A percentile compares a stretch with the other conserved stretches of the same genome.
Conservation (phyloP, 1,284 basidiomycete species). For the Fomitopsis palustris region DNA sequence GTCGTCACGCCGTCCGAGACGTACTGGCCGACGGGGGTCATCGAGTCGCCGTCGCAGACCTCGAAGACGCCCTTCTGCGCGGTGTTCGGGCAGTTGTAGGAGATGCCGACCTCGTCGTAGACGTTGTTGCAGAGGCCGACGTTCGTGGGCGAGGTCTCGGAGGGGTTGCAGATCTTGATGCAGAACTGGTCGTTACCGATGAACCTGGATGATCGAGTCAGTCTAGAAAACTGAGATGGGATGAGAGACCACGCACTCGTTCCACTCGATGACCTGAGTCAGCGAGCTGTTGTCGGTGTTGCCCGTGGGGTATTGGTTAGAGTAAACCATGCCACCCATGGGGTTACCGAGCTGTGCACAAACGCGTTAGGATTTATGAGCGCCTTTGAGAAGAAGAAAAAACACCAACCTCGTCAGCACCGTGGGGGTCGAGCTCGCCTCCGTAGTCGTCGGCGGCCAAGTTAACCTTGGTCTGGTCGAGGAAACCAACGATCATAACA, state of each 20-base stretch:
- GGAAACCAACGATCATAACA: slow-evolving; percentile 58
- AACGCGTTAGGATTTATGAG: not conserved
- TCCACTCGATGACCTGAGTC: slow-evolving; percentile 43
- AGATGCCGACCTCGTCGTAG: slow-evolving; percentile 47
- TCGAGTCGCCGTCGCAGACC: slow-evolving; percentile 54
- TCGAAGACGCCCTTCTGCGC: slow-evolving; percentile 38
- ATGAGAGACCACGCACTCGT: slow-evolving; percentile 30
- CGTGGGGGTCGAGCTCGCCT: slow-evolving; percentile 65
- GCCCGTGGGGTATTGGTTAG: slow-evolving; percentile 37
- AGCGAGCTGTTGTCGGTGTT: slow-evolving; percentile 32
- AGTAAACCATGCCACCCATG: slow-evolving; percentile 48
- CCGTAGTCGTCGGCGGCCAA: slow-evolving; percentile 52
- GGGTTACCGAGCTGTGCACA: slow-evolving; percentile 43
- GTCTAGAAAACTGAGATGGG: not conserved
- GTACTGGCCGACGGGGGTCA: slow-evolving; percentile 56
- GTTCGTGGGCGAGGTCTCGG: slow-evolving; percentile 31
- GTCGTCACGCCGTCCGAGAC: slow-evolving; percentile 38
- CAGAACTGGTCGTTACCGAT: slow-evolving; percentile 46
- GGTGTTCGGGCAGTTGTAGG: slow-evolving; percentile 44
- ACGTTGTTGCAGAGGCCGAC: slow-evolving; percentile 42
- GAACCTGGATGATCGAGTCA: slow-evolving; percentile 31
- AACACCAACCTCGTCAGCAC: slow-evolving; percentile 23
- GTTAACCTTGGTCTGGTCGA: slow-evolving; percentile 60
- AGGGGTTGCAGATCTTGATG: slow-evolving; percentile 49
- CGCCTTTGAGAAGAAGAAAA: too few species aligned